Base-by-base conservation (phyloP, 345 rosid genomes). In the Clausena lansium region DNA sequence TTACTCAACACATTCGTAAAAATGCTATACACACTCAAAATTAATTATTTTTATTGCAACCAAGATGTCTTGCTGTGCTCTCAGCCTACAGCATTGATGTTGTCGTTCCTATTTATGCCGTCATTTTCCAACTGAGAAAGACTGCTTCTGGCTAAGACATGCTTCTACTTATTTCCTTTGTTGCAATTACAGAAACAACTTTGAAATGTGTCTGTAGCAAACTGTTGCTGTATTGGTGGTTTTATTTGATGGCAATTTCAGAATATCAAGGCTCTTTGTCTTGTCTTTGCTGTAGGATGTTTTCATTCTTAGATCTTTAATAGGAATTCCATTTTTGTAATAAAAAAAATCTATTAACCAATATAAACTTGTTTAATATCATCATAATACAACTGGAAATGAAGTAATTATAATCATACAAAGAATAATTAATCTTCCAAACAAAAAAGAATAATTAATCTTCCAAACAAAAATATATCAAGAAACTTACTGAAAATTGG, bases 121-220 rank as follows among this genome's bases (percentile, higher is more conserved):
- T 96, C 54, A 79, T 92, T 78, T 96, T 92, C 91, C 99, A 94
- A 91, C 99, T 92, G 89, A 94, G 86, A 73, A 96, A 92, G 92
- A 87, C 97, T 10, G 88, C 91, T 20, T 96, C 99, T 25, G 89
- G 73, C 81, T 91, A 74, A 85, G 80, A 67, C n/a, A n/a, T n/a
- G n/a, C n/a, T n/a, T n/a, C 36, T 41, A 15, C 58, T 8, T 30
- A 24, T 55, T 72, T 74, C 78, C 25, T 14, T 50, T 5, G 61
- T 59, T 60, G 81, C 80, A 85, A 81, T 80, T 83, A 83, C 73
- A 50, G 74, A 64, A 70, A 41, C 78, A 66, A 65, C 55, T 54
- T 61, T 60, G 66, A 57, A 76, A 25, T 55, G 33, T 67, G 39
- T 74, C 47, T 55, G 39, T 64, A 58, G 76, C 61, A 35, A 39